Base-by-base conservation (phyloP, 2,329 filamentous ascomycete genomes). In the Didymella keratinophila region DNA sequence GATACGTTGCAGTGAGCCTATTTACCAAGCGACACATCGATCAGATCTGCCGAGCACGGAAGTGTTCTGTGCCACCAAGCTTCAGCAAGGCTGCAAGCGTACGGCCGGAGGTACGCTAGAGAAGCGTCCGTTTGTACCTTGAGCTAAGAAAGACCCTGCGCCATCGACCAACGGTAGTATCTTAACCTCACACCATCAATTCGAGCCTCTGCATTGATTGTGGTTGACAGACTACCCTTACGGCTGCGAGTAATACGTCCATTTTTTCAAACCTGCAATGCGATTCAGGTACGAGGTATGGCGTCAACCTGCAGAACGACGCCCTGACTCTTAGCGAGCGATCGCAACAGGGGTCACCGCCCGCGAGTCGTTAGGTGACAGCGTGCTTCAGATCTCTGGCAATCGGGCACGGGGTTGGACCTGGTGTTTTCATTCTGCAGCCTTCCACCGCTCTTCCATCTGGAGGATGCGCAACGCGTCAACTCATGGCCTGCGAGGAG, bases 271-370 rank as follows among this genome's bases (percentile, higher is more conserved):
- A 25, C 20, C 30, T 28, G 47, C 32, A 39, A 49, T 12, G 37
- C 39, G 43, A 45, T 30, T 46, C 28, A 44, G 43, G 42, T 46
- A 56, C 48, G 46, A 53, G 42, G 34, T 36, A 54, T 66, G 25
- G 59, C 62, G 63, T 66, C 62, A 64, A 60, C 34, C 37, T 52
- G 60, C 60, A 61, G 62, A 37, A 49, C 44, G 20, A 34, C 16
- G 18, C 34, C 42, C 46, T 50, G 52, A 59, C 37, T 46, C 44
- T 58, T 56, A 58, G 64, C 64, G 62, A 66, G 51, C 36, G 50
- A 61, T 62, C 56, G 56, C 25, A 43, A 52, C 61, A 62, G 44
- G 61, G 61, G 52, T 63, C 45, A 34, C 43, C 41, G 51, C 45
- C 46, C 60, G 21, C 32, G 21, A 52, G 42, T 54, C 53, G 42